Conservation (phyloP, 1,139 yeast genomes). For the Diutina mesorugosa region DNA sequence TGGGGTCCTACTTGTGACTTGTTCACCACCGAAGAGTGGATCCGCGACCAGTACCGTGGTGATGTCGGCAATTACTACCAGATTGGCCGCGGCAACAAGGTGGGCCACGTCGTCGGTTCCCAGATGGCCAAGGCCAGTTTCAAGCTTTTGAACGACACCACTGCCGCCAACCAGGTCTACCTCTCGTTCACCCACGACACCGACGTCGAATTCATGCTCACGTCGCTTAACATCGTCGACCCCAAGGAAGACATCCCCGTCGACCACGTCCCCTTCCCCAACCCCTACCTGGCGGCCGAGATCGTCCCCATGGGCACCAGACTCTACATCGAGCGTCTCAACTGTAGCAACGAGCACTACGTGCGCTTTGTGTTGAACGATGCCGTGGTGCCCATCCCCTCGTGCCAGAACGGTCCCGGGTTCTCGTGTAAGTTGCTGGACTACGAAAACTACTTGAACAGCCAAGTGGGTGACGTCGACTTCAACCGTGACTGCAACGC, state of each 20-base stretch:
- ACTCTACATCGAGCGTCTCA: not conserved
- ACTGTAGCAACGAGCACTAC: not conserved
- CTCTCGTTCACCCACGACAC: slow-evolving; percentile 3
- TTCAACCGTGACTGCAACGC: not conserved
- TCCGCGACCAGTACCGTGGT: slow-evolving; percentile 26
- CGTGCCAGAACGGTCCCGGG: slow-evolving; percentile 1
- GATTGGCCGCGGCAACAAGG: slow-evolving; percentile 38
- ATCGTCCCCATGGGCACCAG: slow-evolving; percentile 3
- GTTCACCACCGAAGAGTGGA: slow-evolving; percentile 38
- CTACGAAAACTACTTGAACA: not conserved
- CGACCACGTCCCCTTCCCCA: not conserved
- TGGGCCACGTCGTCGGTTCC: slow-evolving; percentile 30
- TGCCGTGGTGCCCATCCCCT: slow-evolving; percentile 2
- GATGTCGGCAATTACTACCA: slow-evolving; percentile 35
- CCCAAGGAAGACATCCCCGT: not conserved
- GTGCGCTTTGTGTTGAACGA: slow-evolving; percentile 2
- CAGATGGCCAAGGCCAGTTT: slow-evolving; percentile 36
- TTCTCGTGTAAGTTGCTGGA: slow-evolving; percentile 1
- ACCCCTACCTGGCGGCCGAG: not conserved
- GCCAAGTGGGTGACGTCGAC: not conserved
- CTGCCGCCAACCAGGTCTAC: not conserved
- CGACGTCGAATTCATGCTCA: not conserved
- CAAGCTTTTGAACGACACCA: slow-evolving; percentile 22
- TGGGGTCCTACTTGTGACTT: slow-evolving; percentile 35
- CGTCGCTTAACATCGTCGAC: not conserved